These are phyloP conservation scores for Karstenula rhodostoma DNA, from an alignment of 2,329 filamentous ascomycete species.

Conservation along the genomic window DNA sequence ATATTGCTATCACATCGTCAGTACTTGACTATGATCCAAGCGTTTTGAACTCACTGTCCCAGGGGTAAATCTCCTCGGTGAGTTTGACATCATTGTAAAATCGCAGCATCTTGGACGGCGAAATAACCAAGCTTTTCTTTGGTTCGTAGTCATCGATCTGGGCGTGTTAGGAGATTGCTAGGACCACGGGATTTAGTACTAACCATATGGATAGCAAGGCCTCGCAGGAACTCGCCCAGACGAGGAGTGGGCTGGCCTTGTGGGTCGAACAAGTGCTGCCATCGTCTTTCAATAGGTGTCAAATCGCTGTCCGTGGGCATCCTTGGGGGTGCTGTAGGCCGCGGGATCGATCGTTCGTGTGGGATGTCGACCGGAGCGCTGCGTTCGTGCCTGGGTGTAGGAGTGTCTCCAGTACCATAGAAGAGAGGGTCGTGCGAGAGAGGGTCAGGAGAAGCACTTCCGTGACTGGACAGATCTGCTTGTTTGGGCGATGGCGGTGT, in stretches of 20 bases:
- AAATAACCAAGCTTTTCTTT: slow-evolving; percentile 73
- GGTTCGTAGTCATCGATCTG: slow-evolving; percentile 75
- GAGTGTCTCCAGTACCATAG: slow-evolving; percentile 40
- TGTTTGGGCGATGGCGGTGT: slow-evolving; percentile 64
- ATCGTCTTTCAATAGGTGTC: slow-evolving; percentile 69
- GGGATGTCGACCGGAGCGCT: slow-evolving; percentile 37
- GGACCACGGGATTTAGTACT: slow-evolving; percentile 30
- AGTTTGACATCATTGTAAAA: slow-evolving; percentile 76
- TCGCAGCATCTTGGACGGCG: slow-evolving; percentile 75
- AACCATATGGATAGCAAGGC: slow-evolving; percentile 78
- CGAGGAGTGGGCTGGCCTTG: slow-evolving; percentile 72
- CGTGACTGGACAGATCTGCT: slow-evolving; percentile 39
- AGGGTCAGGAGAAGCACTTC: slow-evolving; percentile 49
- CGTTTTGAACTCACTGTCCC: slow-evolving; percentile 62
- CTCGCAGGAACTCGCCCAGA: slow-evolving; percentile 74
- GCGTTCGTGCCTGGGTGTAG: slow-evolving; percentile 37
- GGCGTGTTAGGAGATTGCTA: slow-evolving; percentile 18
- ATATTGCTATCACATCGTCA: slow-evolving; percentile 46
- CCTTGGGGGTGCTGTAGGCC: slow-evolving; percentile 38
- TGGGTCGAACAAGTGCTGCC: slow-evolving; percentile 77
- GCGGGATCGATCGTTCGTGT: slow-evolving; percentile 30
- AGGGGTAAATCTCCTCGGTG: slow-evolving; percentile 72
- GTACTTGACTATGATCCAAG: background rate
- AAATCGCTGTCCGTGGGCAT: slow-evolving; percentile 46
- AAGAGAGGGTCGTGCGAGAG: slow-evolving; percentile 40